Conservation (phyloP, 306 rosid genomes). For the Fagus sylvatica region DNA sequence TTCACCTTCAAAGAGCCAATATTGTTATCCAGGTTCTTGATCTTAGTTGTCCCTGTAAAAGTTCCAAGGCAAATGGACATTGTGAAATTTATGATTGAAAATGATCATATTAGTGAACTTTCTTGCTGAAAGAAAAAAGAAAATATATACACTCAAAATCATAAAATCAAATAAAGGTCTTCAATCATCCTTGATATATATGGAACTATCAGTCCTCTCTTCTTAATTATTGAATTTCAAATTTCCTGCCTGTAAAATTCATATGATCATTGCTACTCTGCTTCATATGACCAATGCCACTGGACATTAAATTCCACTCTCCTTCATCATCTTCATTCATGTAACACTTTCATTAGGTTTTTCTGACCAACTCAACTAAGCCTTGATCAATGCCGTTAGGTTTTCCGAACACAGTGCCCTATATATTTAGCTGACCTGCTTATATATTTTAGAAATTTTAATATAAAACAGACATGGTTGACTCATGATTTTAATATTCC, state of each 20-base stretch:
- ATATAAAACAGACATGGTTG: not conserved
- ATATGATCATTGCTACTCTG: no score
- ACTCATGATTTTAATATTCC: not conserved
- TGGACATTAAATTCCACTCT: not conserved
- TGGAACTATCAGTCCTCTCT: not conserved
- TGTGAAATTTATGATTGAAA: not conserved
- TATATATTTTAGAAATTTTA: not conserved
- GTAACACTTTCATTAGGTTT: not conserved
- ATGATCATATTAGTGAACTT: not conserved
- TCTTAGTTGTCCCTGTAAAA: slow-evolving; percentile 25
- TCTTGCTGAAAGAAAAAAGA: not conserved
- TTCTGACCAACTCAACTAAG: not conserved
- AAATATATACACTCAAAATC: not conserved
- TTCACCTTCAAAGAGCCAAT: slow-evolving; percentile 17
- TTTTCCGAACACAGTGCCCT: not conserved
- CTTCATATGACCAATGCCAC: no score
- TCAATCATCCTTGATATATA: no score
- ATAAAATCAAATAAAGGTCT: not conserved
- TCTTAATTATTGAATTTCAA: not conserved
- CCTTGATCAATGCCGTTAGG: not conserved
- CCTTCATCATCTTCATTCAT: not conserved
- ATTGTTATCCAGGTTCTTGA: slow-evolving; percentile 12
- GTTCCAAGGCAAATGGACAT: not conserved
- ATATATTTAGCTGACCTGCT: not conserved
- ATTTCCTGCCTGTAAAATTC: not conserved